A percentile compares a stretch with the other conserved stretches of the same genome.
Evolutionary conservation across 371 early-diverging fungal genomes (phyloP).

Genomic region (Blyttiomyces sp.): DNA sequence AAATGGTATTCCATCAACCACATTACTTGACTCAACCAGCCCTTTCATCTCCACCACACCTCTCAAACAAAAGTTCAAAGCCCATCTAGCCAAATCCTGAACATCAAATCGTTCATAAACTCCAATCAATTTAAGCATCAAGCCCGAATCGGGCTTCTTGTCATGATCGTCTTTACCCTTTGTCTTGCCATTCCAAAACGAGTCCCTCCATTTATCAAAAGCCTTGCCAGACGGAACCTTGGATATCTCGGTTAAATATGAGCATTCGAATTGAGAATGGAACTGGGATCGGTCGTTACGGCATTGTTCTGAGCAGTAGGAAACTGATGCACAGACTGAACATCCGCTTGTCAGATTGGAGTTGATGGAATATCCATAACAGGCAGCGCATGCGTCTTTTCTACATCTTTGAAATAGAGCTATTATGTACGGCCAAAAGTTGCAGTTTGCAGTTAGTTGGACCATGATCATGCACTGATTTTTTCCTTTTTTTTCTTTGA

Average conservation of each 20-base stretch:
- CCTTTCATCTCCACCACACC: background rate
- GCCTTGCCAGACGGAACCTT: constrained; percentile 6
- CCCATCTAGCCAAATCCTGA: constrained; percentile 20
- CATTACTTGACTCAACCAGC: too few relatives aligned
- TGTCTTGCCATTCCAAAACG: background rate
- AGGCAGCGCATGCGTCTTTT: background rate
- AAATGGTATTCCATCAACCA: background rate
- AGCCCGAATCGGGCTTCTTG: background rate
- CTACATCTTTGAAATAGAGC: background rate
- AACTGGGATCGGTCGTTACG: background rate
- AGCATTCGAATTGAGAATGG: constrained; percentile 21
- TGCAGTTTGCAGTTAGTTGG: background rate
- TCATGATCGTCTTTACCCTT: background rate
- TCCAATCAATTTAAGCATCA: constrained; percentile 1
- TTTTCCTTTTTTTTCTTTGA: background rate
- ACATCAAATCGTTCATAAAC: constrained; percentile 17
- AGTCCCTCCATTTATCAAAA: background rate
- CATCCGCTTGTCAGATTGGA: background rate
- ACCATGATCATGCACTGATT: background rate
- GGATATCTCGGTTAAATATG: constrained; percentile 7
- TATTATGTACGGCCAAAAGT: background rate
- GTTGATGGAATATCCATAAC: background rate
- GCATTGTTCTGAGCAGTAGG: constrained; percentile 19
- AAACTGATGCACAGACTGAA: constrained; percentile 8
- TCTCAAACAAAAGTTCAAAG: constrained; percentile 10